phyloP scores from a whole-genome alignment of 352 stramenopile species.

The Globisporangium nagaii region DNA sequence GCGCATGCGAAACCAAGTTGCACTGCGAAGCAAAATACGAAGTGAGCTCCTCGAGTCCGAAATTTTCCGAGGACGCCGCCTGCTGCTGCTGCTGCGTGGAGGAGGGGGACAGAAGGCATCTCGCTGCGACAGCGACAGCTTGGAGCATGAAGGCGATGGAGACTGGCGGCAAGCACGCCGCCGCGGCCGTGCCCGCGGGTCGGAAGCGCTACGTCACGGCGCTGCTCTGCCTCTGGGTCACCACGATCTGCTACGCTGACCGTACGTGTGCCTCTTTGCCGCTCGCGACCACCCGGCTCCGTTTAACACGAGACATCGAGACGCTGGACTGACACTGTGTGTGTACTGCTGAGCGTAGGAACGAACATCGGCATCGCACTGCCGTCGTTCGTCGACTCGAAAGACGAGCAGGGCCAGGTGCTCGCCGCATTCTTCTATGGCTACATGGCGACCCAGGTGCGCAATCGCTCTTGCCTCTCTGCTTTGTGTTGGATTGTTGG shows the following conservation, averaged over 20 bases:
- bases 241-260: conserved; percentile 83
- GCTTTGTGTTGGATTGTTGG: too few relatives aligned
- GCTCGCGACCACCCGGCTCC: neutral
- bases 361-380: conserved; percentile 87
- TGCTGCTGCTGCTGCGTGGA: too few relatives aligned
- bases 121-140: neutral
- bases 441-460: conserved; percentile 82
- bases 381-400: conserved; percentile 65
- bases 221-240: conserved; percentile 65
- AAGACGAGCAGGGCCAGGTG: conserved; percentile 74
- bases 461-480: neutral
- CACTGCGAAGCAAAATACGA: too few relatives aligned
- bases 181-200: conserved; percentile 6
- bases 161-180: neutral
- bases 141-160: neutral
- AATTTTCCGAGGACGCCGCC: too few relatives aligned
- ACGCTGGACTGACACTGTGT: neutral
- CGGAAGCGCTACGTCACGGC: conserved; percentile 67
- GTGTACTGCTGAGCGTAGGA: conserved; percentile 18
- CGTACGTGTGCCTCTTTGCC: conserved; percentile 38
- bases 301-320: neutral
- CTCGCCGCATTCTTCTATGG: conserved; percentile 86
- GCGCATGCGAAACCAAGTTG: too few relatives aligned
- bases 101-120: too few relatives aligned
- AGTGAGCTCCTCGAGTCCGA: too few relatives aligned